Base-by-base conservation (phyloP, 176 grass and related monocot species). In the Stipa capillata region DNA sequence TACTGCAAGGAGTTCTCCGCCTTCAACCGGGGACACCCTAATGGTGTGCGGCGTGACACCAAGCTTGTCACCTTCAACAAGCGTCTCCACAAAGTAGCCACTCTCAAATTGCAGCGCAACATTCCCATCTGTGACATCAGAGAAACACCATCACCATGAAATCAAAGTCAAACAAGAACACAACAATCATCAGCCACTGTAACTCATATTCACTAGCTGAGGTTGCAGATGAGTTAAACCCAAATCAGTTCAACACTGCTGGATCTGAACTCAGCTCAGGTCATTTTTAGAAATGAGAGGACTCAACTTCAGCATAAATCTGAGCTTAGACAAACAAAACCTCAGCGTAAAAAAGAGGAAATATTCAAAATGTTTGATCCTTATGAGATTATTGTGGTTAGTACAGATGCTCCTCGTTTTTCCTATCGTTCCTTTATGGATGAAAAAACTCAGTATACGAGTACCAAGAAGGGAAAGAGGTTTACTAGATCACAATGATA, bases 51-150 rank as follows among this genome's bases (percentile, higher is more conserved):
- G 96, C 16, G 88, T 90, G 70, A 97, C 86, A 47, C 94, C 96
- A 18, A 98, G 85, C 71, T 93, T 93, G 81, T 94, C 88, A 21
- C 96, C 96, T 53, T 98, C 96, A 44, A 94, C 92, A 36, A 98
- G 86, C 3, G 96, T 98, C 85, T 98, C 96, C 58, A 98, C 96
- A 77, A 91, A 93, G 85, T 94, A 98, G 37, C 96, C 92, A 28
- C 79, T 91, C 84, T 94, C 96, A 65, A 92, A 98, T 59, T 93
- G 81, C 43, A 95, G 73, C 1, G 76, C 70, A 40, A 93, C 78
- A 44, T 88, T 84, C 44, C 74, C 96, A 87, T 98, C 96, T 94
- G 84, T 61, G 15, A 40, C 66, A 65, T 58, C 33, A 78, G 31
- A 37, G 27, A 57, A 58, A 58, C n/a, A 79, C 14, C 53, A 74